Conservation (phyloP, 1,284 basidiomycete genomes). For the Peniophora sp. region DNA sequence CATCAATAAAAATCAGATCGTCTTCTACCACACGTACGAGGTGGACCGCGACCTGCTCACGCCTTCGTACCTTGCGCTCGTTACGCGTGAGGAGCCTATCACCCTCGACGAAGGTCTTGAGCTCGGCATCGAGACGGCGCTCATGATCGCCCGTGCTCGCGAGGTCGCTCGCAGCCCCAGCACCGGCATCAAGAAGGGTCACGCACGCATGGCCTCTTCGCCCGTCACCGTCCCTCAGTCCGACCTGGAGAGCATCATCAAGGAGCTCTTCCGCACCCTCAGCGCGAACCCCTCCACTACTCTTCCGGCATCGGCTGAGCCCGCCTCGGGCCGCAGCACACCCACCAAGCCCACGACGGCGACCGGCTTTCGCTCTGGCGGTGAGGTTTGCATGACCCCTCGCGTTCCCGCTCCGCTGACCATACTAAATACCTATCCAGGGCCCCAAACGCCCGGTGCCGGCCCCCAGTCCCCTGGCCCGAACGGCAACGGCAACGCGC, state of each 20-base stretch:
- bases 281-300: background rate
- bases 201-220: conserved; percentile 26
- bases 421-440: background rate
- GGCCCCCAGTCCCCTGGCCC: background rate
- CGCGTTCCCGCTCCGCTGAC: conserved; percentile 11
- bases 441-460: too few species aligned
- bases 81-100: conserved; percentile 46
- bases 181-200: conserved; percentile 24
- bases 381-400: conserved; percentile 13
- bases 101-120: conserved; percentile 45
- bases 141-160: conserved; percentile 49
- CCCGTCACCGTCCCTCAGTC: conserved; percentile 10
- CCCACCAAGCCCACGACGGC: background rate
- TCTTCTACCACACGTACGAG: conserved; percentile 44
- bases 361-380: conserved; percentile 8
- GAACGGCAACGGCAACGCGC: conserved; percentile 1
- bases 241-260: conserved; percentile 11
- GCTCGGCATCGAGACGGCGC: conserved; percentile 52
- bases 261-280: conserved; percentile 8
- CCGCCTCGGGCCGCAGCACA: background rate
- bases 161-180: conserved; percentile 38
- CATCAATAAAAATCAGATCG: conserved; percentile 24
- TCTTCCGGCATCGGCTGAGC: background rate
- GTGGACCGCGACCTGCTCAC: conserved; percentile 49
- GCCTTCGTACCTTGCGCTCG: conserved; percentile 48